Evolutionary conservation across 192 early-diverging fungal genomes (phyloP), one percentile per base, ranked within the genome.

Genomic region (Cladochytrium replicatum): DNA sequence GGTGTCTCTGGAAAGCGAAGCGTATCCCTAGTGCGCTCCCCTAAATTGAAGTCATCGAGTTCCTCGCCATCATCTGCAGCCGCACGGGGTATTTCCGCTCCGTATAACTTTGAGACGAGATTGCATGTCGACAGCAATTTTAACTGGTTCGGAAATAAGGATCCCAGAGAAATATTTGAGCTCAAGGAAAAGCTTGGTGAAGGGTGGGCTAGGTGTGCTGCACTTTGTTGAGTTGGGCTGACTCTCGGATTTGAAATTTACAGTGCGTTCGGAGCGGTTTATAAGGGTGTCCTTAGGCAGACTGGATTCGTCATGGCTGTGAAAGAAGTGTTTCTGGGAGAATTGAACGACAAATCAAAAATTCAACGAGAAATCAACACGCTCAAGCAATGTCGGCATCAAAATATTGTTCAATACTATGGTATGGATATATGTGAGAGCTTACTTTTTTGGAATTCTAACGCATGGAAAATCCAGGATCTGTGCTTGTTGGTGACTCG

Each of bases 321-420:
- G 21, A 74, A 74, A 25, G 55, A 72, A 47, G 63, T 72, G 39
- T 38, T 25, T 6, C 31, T 70, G 11, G 38, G 34, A 9, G 28
- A 41, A 23, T 11, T 25, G 29, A 26, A 26, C 9, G 29, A 74
- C 22, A 26, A 46, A 21, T 54, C 41, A 8, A 32, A 51, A 23
- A 74, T 72, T 23, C 21, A 59, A 11, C 68, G 68, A 23, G 73
- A 75, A 44, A 75, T 75, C 38, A 52, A 66, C 13, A 38, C 64
- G 2, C 50, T 75, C 28, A 48, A 50, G 13, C 48, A 64, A 40
- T 63, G 48, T 34, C 37, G 31, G 11, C 71, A 75, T 43, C 41
- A 38, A 11, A 76, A 75, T 39, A 52, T 64, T 21, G 59, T 75
- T 2, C 67, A 76, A 23, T 68, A 71, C 41, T 71, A 63, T 46